Evolutionary conservation across 352 stramenopile genomes (phyloP).

Genomic region (Phytophthora pistaciae): DNA sequence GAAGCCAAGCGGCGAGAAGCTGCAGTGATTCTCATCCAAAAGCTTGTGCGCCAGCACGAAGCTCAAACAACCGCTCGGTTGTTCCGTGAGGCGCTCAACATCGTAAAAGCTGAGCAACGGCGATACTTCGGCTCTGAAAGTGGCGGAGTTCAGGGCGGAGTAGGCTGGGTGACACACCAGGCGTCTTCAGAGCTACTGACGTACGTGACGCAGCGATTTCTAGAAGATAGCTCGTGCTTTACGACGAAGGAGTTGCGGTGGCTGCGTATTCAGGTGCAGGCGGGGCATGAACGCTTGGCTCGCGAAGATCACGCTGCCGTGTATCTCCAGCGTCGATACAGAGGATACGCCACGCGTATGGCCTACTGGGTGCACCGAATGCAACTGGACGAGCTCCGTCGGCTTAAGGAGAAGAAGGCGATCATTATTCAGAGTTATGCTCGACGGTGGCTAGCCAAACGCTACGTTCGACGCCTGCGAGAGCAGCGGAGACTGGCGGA

Average conservation of each 20-base stretch:
- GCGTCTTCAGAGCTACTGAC: conserved; percentile 53
- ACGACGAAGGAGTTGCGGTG: conserved; percentile 53
- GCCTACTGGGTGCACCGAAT: conserved; percentile 51
- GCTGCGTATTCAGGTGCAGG: conserved; percentile 49
- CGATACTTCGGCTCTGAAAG: conserved; percentile 42
- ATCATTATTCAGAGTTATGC: conserved; percentile 44
- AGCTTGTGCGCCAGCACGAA: conserved; percentile 57
- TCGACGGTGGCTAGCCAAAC: conserved; percentile 47
- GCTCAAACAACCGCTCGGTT: conserved; percentile 42
- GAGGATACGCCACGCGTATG: conserved; percentile 53
- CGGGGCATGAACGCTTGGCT: conserved; percentile 39
- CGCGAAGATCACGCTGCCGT: conserved; percentile 55
- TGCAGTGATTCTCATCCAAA: conserved; percentile 67
- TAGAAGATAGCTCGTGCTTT: conserved; percentile 35
- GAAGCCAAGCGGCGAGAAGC: conserved; percentile 42
- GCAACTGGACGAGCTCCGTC: conserved; percentile 37
- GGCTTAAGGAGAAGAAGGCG: conserved; percentile 45
- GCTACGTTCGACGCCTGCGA: conserved; percentile 33
- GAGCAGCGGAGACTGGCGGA: conserved; percentile 49
- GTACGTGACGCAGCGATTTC: conserved; percentile 59
- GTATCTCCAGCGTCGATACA: conserved; percentile 64
- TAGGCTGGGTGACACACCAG: conserved; percentile 33
- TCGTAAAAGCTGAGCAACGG: conserved; percentile 58
- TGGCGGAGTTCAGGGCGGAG: conserved; percentile 3
- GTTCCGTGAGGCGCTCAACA: conserved; percentile 48